Conservation (phyloP, 2,329 filamentous ascomycete genomes). For the Xylariomycetidae sp. region DNA sequence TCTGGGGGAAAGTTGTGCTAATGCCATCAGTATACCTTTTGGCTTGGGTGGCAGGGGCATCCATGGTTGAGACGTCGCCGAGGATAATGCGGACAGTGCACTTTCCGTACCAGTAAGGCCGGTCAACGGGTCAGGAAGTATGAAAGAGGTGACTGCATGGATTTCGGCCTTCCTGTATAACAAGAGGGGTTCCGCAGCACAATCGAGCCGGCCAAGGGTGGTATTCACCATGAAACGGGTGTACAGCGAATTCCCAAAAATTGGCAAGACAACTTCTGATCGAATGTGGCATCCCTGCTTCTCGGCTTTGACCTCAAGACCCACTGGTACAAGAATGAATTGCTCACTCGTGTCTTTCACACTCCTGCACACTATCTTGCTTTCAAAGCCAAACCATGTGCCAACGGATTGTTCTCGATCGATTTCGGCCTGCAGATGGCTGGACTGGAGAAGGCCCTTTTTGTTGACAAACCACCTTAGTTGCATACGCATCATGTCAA, state of each 20-base stretch:
- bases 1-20: slow-evolving; percentile 25
- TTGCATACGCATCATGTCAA: slow-evolving; percentile 49
- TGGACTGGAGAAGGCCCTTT: slow-evolving; percentile 37
- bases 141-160: slow-evolving; percentile 57
- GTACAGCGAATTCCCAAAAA: slow-evolving; percentile 31
- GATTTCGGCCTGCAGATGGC: slow-evolving; percentile 45
- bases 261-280: not conserved
- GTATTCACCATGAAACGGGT: slow-evolving; percentile 49
- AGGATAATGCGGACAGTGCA: slow-evolving; percentile 44
- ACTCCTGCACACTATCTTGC: slow-evolving; percentile 54
- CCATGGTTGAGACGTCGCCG: slow-evolving; percentile 48
- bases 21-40: slow-evolving; percentile 9
- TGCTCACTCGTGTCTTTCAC: slow-evolving; percentile 32
- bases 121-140: slow-evolving; percentile 54
- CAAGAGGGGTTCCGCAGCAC: slow-evolving; percentile 49
- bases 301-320: slow-evolving; percentile 24
- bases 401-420: slow-evolving; percentile 43
- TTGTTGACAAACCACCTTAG: slow-evolving; percentile 48
- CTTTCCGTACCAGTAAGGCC: slow-evolving; percentile 58
- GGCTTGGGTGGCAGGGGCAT: slow-evolving; percentile 17
- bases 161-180: slow-evolving; percentile 53
- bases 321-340: slow-evolving; percentile 51
- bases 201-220: slow-evolving; percentile 51
- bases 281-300: slow-evolving; percentile 37
- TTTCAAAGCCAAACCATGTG: slow-evolving; percentile 50